Percentiles rank a stretch among this genome's conserved stretches.
phyloP scores from a whole-genome alignment of 73 alveolate species.

The Tetrahymena borealis region DNA sequence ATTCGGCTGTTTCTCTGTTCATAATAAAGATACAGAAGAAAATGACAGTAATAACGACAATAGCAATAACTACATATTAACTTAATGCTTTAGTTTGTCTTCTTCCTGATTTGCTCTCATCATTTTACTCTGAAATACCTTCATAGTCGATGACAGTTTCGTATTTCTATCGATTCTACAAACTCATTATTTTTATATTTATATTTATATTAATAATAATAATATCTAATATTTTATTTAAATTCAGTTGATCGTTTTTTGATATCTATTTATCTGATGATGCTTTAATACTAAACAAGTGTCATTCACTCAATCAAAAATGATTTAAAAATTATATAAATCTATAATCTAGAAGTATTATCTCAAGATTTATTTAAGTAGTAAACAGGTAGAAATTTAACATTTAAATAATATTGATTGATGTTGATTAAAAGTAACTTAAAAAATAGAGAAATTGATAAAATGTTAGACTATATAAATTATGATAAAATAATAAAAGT shows the following conservation, averaged over 20 bases:
- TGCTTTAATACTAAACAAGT: too few species aligned
- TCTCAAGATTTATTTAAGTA: too few species aligned
- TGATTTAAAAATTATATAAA: too few species aligned
- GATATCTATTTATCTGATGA: too few species aligned
- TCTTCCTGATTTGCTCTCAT: neutral
- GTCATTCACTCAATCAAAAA: too few species aligned
- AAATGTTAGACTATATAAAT: neutral
- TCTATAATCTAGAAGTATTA: too few species aligned
- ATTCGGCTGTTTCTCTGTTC: neutral
- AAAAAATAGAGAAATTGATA: neutral
- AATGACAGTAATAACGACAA: neutral
- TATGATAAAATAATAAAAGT: too few species aligned
- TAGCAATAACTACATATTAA: neutral
- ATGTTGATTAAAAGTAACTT: neutral
- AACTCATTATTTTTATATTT: neutral
- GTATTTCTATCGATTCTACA: neutral
- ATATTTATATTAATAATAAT: too few species aligned
- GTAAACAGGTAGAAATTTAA: too few species aligned
- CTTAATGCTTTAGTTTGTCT: neutral
- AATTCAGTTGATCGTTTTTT: too few species aligned
- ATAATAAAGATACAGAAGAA: neutral
- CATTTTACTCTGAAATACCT: neutral
- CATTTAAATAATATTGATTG: too few species aligned
- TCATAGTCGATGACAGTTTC: neutral
- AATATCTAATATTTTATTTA: too few species aligned